These are phyloP conservation scores for Kurtzmaniella quercitrusa DNA, from an alignment of 1,139 yeast species.

Conservation along the genomic window DNA sequence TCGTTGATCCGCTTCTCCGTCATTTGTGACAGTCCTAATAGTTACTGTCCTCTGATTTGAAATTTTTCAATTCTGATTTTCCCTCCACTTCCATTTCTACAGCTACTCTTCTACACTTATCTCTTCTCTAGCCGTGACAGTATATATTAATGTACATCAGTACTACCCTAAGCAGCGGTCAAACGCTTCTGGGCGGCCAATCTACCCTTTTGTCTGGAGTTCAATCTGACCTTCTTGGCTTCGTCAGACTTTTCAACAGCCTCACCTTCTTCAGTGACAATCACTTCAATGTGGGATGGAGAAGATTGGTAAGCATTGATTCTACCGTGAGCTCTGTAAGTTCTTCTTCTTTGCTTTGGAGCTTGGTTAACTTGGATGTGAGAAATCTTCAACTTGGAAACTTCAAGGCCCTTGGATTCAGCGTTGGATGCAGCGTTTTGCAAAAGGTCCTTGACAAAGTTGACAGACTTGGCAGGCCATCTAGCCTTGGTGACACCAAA, in stretches of 20 bases:
- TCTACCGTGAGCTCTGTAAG: conserved; percentile 99
- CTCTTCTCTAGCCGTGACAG: conserved; percentile 6
- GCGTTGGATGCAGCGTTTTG: conserved; percentile 99
- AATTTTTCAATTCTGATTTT: background rate
- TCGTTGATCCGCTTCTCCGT: too few relatives aligned
- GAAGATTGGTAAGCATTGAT: conserved; percentile 97
- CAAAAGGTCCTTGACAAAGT: conserved; percentile 90
- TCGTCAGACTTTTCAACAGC: conserved; percentile 92
- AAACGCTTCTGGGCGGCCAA: conserved; percentile 74
- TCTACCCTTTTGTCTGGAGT: conserved; percentile 93
- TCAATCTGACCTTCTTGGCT: conserved; percentile 72
- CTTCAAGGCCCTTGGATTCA: conserved; percentile 97
- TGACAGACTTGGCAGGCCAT: conserved; percentile 99
- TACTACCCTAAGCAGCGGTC: conserved; percentile 25
- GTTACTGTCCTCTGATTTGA: too few relatives aligned
- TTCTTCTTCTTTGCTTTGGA: conserved; percentile 99
- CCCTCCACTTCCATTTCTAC: too few relatives aligned
- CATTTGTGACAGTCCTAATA: too few relatives aligned
- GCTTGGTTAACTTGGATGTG: conserved; percentile 99
- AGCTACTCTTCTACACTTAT: background rate
- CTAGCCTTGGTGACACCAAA: conserved; percentile 99
- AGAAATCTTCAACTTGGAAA: conserved; percentile 86
- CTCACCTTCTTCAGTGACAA: conserved; percentile 93
- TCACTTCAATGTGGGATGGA: conserved; percentile 98
- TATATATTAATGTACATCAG: conserved; percentile 7